phyloP scores from a whole-genome alignment of 1,284 basidiomycete species.

The Cronartium quercuum region DNA sequence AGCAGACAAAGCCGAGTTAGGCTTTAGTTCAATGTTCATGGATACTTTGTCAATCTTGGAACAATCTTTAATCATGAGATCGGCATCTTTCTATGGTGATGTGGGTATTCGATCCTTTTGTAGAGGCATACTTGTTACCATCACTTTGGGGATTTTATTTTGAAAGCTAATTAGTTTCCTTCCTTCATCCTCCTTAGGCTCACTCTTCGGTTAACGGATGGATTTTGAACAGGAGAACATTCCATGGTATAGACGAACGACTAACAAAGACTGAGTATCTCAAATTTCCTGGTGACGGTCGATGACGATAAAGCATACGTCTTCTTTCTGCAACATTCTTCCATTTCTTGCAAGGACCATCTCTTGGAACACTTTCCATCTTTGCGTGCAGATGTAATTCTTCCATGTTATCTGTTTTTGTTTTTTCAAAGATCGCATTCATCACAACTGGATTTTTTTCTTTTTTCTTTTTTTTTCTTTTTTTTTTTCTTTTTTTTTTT shows the following conservation, averaged over 20 bases:
- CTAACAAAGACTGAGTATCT: constrained; percentile 34
- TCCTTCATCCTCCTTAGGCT: background rate
- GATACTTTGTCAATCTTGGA: constrained; percentile 28
- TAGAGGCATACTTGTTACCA: no score
- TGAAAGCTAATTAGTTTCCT: background rate
- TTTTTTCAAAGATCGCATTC: no score
- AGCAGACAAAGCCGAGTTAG: constrained; percentile 8
- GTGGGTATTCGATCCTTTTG: background rate
- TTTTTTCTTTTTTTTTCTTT: no score
- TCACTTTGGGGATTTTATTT: background rate
- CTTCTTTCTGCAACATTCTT: background rate
- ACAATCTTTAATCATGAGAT: constrained; percentile 32
- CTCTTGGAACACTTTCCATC: no score
- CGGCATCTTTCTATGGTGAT: constrained; percentile 33
- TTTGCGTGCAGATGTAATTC: no score
- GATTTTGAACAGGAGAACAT: constrained; percentile 26
- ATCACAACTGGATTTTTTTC: no score
- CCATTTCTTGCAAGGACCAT: no score
- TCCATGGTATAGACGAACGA: constrained; percentile 21
- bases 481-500: no score
- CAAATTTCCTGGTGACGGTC: constrained; percentile 20
- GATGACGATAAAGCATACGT: background rate
- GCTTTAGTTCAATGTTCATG: constrained; percentile 9
- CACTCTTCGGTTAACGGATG: constrained; percentile 34
- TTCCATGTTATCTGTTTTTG: no score